These are phyloP conservation scores for Macrolepiota albuminosa DNA, from an alignment of 768 basidiomycete genomes.

Conservation along the genomic window DNA sequence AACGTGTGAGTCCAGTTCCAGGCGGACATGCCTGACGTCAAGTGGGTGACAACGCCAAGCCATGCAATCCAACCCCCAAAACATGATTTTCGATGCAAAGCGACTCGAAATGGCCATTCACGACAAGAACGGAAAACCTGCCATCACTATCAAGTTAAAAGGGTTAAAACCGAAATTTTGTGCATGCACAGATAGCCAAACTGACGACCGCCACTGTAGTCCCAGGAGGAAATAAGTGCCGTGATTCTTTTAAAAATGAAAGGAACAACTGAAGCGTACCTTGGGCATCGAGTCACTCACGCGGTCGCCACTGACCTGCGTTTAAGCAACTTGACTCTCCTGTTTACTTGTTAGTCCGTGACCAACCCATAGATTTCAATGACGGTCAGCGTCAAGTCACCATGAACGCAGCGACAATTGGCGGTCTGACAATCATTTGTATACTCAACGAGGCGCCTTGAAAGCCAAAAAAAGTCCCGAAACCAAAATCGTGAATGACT, in stretches of 20 bases:
- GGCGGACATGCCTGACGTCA: neutral
- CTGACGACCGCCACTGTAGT: slow-evolving; percentile 21
- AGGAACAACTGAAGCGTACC: too few relatives aligned
- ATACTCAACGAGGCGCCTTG: too few relatives aligned
- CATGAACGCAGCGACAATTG: too few relatives aligned
- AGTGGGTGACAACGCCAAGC: slow-evolving; percentile 15
- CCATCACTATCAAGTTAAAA: slow-evolving; percentile 13
- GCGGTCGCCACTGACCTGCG: too few relatives aligned
- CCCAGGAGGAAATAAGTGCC: slow-evolving; percentile 68
- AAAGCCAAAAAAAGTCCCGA: slow-evolving; percentile 50
- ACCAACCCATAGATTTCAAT: too few relatives aligned
- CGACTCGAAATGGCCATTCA: slow-evolving; percentile 22
- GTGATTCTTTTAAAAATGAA: neutral
- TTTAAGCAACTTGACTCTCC: too few relatives aligned
- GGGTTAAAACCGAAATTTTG: slow-evolving; percentile 52
- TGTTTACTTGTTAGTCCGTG: too few relatives aligned
- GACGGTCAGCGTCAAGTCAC: too few relatives aligned
- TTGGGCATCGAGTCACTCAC: too few relatives aligned
- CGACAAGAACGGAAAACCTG: slow-evolving; percentile 41
- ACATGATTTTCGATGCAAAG: slow-evolving; percentile 49
- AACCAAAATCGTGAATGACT: slow-evolving; percentile 62
- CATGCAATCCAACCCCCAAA: too few relatives aligned
- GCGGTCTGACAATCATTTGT: too few relatives aligned
- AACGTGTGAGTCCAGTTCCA: slow-evolving; percentile 34
- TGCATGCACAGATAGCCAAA: neutral